A percentile compares a stretch with the other conserved stretches of the same genome.
Conservation (phyloP, 352 stramenopile species). For the Phytophthora multivora region DNA sequence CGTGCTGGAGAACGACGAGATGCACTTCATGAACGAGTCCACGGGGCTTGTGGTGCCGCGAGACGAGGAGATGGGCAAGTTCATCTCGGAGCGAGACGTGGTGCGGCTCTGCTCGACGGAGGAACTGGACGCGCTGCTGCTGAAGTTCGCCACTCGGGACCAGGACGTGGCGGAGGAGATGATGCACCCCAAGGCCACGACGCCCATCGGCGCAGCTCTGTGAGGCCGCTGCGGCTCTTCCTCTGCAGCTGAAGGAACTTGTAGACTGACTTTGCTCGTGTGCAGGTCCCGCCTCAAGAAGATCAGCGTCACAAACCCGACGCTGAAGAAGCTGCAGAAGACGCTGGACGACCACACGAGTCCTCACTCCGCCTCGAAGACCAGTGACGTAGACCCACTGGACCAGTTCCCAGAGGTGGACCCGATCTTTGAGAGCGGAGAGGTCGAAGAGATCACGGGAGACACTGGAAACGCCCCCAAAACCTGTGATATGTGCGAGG, state of each 20-base stretch:
- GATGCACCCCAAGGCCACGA: slow-evolving; percentile 58
- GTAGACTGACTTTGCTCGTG: not conserved
- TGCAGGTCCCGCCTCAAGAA: slow-evolving; percentile 69
- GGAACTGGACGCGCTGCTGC: slow-evolving; percentile 63
- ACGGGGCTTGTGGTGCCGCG: slow-evolving; percentile 68
- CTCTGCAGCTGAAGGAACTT: not conserved
- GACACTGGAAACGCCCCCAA: slow-evolving; percentile 12
- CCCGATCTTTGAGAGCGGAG: slow-evolving; percentile 71
- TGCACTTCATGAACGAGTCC: slow-evolving; percentile 82
- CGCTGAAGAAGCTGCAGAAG: slow-evolving; percentile 74
- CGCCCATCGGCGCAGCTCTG: slow-evolving; percentile 61
- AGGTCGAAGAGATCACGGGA: slow-evolving; percentile 54
- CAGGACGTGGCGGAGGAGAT: slow-evolving; percentile 65
- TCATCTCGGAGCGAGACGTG: slow-evolving; percentile 73
- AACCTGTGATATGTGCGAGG: slow-evolving; percentile 83
- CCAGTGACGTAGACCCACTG: slow-evolving; percentile 49
- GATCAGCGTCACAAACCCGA: slow-evolving; percentile 66
- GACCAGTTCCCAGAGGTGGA: slow-evolving; percentile 70
- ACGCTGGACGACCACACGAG: slow-evolving; percentile 68
- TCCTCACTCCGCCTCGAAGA: slow-evolving; percentile 24
- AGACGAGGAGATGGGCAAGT: slow-evolving; percentile 58
- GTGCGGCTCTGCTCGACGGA: slow-evolving; percentile 66
- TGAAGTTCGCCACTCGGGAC: slow-evolving; percentile 72
- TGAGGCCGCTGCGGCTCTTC: slow-evolving; percentile 29
- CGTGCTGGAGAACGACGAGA: slow-evolving; percentile 38